Conservation (phyloP, 805 yeast species). For the Suhomyces pyralidae region DNA sequence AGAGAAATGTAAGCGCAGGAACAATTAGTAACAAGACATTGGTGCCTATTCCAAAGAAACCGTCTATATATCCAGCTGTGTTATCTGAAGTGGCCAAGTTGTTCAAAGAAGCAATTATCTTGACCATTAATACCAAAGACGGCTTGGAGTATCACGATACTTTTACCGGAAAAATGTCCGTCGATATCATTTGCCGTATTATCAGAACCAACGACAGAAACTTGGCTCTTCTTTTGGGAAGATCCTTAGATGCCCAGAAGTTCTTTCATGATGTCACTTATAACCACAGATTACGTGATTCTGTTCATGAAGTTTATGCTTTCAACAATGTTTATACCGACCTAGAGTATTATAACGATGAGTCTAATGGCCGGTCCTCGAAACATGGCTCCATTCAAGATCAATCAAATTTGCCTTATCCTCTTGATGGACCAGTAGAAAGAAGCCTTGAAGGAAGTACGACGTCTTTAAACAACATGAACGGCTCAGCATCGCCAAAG, state of each 20-base stretch:
- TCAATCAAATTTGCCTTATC: slow-evolving; percentile 15
- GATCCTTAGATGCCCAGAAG: slow-evolving; percentile 92
- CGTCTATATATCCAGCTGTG: slow-evolving; percentile 85
- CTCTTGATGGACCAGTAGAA: slow-evolving; percentile 12
- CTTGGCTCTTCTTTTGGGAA: slow-evolving; percentile 80
- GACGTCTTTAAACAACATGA: slow-evolving; percentile 14
- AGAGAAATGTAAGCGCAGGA: slow-evolving; percentile 27
- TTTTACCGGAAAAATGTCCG: slow-evolving; percentile 91
- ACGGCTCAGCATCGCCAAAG: slow-evolving; percentile 3
- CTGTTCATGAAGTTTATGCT: slow-evolving; percentile 82
- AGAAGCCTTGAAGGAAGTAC: slow-evolving; percentile 10
- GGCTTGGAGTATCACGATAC: slow-evolving; percentile 90
- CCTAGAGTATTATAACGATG: slow-evolving; percentile 40
- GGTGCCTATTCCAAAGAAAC: slow-evolving; percentile 42
- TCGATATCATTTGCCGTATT: slow-evolving; percentile 81
- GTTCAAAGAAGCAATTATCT: slow-evolving; percentile 64
- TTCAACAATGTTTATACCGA: slow-evolving; percentile 58
- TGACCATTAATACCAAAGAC: slow-evolving; percentile 82
- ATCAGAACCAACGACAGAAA: slow-evolving; percentile 89
- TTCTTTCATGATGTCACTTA: slow-evolving; percentile 94
- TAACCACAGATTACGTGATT: slow-evolving; percentile 88
- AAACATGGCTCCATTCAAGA: slow-evolving; percentile 28
- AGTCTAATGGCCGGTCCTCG: slow-evolving; percentile 21
- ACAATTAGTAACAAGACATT: slow-evolving; percentile 14
- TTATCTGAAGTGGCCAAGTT: slow-evolving; percentile 79